These are phyloP conservation scores for Scedosporium boydii DNA, from an alignment of 2,329 filamentous ascomycete genomes.

Conservation along the genomic window DNA sequence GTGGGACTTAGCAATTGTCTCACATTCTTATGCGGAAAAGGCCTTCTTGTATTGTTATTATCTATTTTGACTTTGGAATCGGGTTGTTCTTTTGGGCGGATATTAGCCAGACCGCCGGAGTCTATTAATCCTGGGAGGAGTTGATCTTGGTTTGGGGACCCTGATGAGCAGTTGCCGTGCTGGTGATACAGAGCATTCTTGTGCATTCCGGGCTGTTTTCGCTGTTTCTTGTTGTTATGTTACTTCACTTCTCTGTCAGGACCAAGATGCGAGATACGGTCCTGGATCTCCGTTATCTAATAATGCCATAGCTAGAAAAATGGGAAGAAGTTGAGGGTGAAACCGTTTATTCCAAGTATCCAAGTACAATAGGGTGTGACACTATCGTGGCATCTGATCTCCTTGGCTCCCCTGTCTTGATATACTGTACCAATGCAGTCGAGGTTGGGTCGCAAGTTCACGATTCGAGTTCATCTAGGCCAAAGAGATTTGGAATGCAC, in stretches of 20 bases:
- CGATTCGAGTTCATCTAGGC: neutral
- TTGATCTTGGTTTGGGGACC: neutral
- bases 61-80: neutral
- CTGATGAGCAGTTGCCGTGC: neutral
- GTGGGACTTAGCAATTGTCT: neutral
- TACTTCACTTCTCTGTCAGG: too few species aligned
- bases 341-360: neutral
- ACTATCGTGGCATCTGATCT: neutral
- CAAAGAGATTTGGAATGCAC: neutral
- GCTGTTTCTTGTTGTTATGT: too few species aligned
- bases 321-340: neutral
- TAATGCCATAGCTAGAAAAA: too few species aligned
- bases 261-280: too few species aligned
- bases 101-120: neutral
- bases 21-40: neutral
- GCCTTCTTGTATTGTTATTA: neutral
- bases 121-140: neutral
- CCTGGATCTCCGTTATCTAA: too few species aligned
- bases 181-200: neutral
- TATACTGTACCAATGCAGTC: neutral
- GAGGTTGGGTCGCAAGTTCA: neutral
- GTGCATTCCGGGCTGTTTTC: too few species aligned
- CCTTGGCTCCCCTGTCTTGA: neutral
- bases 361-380: too few species aligned
- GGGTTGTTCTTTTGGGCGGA: neutral